Conservation (phyloP, 2,329 filamentous ascomycete genomes). For the Albifimbria verrucaria region DNA sequence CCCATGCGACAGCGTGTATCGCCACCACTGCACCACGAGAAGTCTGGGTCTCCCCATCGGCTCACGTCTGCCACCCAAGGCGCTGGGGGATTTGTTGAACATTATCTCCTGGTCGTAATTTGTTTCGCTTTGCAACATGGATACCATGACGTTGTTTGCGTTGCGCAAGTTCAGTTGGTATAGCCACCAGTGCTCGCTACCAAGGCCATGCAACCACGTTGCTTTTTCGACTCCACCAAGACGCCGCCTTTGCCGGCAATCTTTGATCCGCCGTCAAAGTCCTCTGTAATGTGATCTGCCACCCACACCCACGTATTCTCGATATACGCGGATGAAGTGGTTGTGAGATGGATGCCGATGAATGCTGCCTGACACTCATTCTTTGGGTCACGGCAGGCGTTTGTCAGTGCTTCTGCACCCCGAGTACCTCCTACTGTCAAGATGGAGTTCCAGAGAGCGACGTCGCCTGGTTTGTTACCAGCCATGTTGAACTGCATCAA, state of each 20-base stretch:
- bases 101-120: constrained; percentile 51
- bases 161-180: constrained; percentile 49
- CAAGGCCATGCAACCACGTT: constrained; percentile 40
- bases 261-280: constrained; percentile 36
- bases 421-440: constrained; percentile 57
- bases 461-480: constrained; percentile 19
- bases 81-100: constrained; percentile 28
- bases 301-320: constrained; percentile 64
- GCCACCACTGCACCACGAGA: constrained; percentile 32
- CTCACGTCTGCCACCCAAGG: constrained; percentile 35
- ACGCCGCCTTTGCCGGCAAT: constrained; percentile 53
- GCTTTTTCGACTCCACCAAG: constrained; percentile 26
- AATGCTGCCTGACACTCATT: constrained; percentile 58
- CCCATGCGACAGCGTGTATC: constrained; percentile 41
- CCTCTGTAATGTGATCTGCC: constrained; percentile 55
- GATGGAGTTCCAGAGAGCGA: constrained; percentile 46
- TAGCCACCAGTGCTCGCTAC: constrained; percentile 46
- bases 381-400: constrained; percentile 49
- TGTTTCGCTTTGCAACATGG: constrained; percentile 65
- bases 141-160: constrained; percentile 50
- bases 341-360: constrained; percentile 45
- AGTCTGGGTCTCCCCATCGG: constrained; percentile 40
- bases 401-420: constrained; percentile 61
- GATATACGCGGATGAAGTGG: constrained; percentile 44
- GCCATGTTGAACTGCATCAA: constrained; percentile 60